Evolutionary conservation across 2,329 filamentous ascomycete species (phyloP), one percentile per base, ranked within the genome.

Genomic region (Rutstroemia sp.): DNA sequence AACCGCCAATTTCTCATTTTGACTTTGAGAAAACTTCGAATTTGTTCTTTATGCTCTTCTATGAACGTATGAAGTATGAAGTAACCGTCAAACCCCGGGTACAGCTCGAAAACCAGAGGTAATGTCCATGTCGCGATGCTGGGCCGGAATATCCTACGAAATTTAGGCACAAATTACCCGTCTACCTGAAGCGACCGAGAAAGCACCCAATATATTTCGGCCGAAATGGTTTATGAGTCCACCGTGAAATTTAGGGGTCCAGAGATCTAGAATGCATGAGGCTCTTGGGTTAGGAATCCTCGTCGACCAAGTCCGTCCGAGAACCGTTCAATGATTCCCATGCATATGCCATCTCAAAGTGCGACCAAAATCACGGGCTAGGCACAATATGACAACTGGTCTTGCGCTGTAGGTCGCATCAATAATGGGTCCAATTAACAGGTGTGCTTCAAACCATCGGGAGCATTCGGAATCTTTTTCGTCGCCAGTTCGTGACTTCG

Each of bases 221-320:
- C 52, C 45, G 38, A 34, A 48, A 34, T n/a, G 23, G 23, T 42
- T 5, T 25, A 30, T 30, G 27, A 34, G 17, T 16, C 52, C 39
- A 44, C 25, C 23, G 23, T 25, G 46, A 40, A 49, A 49, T 34
- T 54, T 34, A 54, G 36, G 52, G 52, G 44, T 50, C 52, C 36
- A 30, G n/a, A 36, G 44, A 54, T 54, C 52, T 54, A 54, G 52
- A 54, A 40, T 17, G 25, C 25, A 49, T 54, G 52, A 54, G 52
- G 52, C 52, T 54, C 52, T 49, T 34, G 49, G 9, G 17, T 50
- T 25, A 44, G 45, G 46, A 54, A 49, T 50, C 48, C 9, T 39
- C 52, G 46, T 38, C 23, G 34, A 10, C 12, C 50, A 38, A 53
- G 23, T 42, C 49, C 36, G 23, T 42, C 49, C 36, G 23, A 50